Percentiles rank a stretch among this genome's conserved stretches.
Conservation (phyloP, 2,329 filamentous ascomycete genomes). For the Cladosporium sp. region DNA sequence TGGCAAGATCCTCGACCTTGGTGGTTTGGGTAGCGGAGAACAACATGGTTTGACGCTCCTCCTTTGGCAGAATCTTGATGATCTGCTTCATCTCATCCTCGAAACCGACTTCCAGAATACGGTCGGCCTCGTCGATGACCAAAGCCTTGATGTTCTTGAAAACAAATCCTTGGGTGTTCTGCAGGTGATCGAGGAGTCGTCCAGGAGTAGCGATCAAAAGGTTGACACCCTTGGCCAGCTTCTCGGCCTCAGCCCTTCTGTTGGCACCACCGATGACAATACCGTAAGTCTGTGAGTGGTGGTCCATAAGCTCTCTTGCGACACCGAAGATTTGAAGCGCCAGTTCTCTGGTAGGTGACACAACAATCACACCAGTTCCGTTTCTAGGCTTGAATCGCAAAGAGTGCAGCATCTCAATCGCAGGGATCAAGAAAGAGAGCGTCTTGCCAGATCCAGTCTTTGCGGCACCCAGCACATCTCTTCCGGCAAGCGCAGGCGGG, state of each 20-base stretch:
- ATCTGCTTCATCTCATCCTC: constrained; percentile 98
- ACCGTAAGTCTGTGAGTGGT: constrained; percentile 91
- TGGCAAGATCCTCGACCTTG: constrained; percentile 93
- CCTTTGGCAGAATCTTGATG: constrained; percentile 84
- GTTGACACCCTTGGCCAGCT: constrained; percentile 91
- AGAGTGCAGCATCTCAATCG: constrained; percentile 85
- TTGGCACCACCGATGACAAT: constrained; percentile 97
- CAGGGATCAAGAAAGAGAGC: constrained; percentile 87
- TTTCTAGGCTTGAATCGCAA: constrained; percentile 93
- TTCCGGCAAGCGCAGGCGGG: constrained; percentile 80
- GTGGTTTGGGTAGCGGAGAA: constrained; percentile 98
- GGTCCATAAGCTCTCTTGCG: constrained; percentile 83
- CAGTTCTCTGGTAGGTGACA: constrained; percentile 89
- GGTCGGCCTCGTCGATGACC: constrained; percentile 94
- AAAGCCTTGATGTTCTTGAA: constrained; percentile 92
- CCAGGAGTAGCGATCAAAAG: constrained; percentile 91
- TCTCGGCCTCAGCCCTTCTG: constrained; percentile 83
- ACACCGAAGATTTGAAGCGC: constrained; percentile 96
- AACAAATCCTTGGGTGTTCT: constrained; percentile 82
- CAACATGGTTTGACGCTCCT: constrained; percentile 91
- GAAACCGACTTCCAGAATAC: constrained; percentile 95
- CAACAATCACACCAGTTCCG: constrained; percentile 83
- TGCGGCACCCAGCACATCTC: constrained; percentile 88
- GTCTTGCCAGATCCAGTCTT: constrained; percentile 98
- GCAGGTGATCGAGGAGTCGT: constrained; percentile 85